Percentiles rank a stretch among this genome's conserved stretches.
These are phyloP conservation scores for Blastomyces gilchristii DNA, from an alignment of 2,329 filamentous ascomycete genomes.

Conservation along the genomic window DNA sequence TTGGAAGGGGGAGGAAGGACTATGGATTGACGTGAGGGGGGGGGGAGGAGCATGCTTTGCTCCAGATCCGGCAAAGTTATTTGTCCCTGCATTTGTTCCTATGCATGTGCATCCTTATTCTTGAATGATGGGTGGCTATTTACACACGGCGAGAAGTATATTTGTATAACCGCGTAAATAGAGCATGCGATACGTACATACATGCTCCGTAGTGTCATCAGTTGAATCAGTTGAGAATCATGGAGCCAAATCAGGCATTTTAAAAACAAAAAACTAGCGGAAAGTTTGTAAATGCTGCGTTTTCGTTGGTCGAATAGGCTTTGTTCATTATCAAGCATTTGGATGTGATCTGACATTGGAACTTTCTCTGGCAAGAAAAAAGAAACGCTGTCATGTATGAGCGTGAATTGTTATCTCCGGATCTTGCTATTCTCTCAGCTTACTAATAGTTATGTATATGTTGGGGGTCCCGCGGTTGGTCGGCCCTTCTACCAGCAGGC, in stretches of 20 bases:
- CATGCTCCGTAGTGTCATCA: not conserved
- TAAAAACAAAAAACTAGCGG: not conserved
- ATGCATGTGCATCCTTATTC: not conserved
- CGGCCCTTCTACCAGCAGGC: no score
- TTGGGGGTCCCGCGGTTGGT: no score
- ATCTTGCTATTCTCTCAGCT: not conserved
- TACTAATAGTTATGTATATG: not conserved
- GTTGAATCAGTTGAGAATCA: not conserved
- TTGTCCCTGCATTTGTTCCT: not conserved
- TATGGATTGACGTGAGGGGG: not conserved
- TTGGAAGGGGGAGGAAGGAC: not conserved
- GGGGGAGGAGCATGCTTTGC: no score
- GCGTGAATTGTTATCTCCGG: not conserved
- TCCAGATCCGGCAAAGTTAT: not conserved
- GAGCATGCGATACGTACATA: not conserved
- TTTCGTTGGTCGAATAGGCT: not conserved
- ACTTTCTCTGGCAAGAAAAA: not conserved
- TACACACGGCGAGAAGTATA: not conserved
- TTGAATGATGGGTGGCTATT: not conserved
- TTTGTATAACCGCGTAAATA: not conserved
- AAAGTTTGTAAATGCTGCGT: not conserved
- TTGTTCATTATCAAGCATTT: not conserved
- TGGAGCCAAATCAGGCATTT: not conserved
- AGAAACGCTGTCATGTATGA: not conserved
- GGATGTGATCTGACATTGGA: not conserved